Base-by-base conservation (phyloP, 2,329 filamentous ascomycete genomes). In the Fusarium sp. region DNA sequence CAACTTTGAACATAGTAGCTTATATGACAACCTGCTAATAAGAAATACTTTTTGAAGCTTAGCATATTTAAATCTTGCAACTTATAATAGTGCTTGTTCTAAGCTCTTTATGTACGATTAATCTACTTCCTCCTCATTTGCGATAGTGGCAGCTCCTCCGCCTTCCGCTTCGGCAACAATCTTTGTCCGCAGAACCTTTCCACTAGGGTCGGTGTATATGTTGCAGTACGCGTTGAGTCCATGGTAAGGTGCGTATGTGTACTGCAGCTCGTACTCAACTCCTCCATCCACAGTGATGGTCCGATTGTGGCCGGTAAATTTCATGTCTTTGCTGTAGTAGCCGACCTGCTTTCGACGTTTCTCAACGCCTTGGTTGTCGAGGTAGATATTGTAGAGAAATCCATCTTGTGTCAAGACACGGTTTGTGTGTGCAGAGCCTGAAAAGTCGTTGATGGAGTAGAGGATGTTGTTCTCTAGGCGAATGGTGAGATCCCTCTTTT, bases 391-490 rank as follows among this genome's bases (percentile, higher is more conserved):
- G 7, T 66, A 66, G 4, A 66, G 36, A 1, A 57, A 66, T 3
- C 64, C 64, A 11, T 66, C 64, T 43, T 66, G 62, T n/a, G 64
- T 66, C 8, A 66, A 34, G 2, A 66, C 62, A 1, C 64, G 62
- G 34, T 66, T 66, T 23, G 57, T 66, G 51, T 66, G 52, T 41
- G 44, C 59, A 7, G 64, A 66, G 4, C 64, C 64, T 11, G 64
- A 66, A 15, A 66, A 66, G 15, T 66, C 57, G 57, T 66, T 66
- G 40, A 66, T 65, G 1, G 64, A 66, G 50, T 66, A 66, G 9
- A 66, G 64, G 1, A 66, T 66, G 31, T 66, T 66, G 30, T 66
- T 62, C 4, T 66, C 64, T 1, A 66, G 39, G 13, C 64, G 64
- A 6, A 61, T 18, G 11, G 50, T 66, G 10, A 66, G 64, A 53